Conservation (phyloP, 2,329 filamentous ascomycete species). For the Cladosporium sp. region DNA sequence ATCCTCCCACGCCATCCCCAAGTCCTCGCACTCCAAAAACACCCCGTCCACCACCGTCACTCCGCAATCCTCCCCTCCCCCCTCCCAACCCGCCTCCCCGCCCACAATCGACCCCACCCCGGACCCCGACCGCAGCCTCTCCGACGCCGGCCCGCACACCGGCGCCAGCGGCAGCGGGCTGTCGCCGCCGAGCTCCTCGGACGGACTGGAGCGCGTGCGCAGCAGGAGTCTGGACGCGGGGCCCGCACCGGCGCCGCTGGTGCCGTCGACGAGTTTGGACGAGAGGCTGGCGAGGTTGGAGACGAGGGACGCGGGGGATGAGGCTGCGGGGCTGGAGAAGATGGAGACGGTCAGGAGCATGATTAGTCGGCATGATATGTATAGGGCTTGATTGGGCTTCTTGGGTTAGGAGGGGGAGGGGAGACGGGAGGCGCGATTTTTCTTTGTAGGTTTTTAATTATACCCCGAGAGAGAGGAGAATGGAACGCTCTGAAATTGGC, state of each 20-base stretch:
- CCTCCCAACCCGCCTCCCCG: conserved; percentile 10
- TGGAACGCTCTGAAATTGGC: too few relatives aligned
- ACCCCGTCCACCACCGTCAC: neutral
- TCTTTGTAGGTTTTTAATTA: too few relatives aligned
- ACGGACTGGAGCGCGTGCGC: conserved; percentile 12
- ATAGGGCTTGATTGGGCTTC: neutral
- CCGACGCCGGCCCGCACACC: conserved; percentile 20
- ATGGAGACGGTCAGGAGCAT: conserved; percentile 31
- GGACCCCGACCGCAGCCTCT: conserved; percentile 24
- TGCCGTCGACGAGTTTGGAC: conserved; percentile 1
- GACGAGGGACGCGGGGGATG: conserved; percentile 23
- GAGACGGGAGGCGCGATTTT: neutral
- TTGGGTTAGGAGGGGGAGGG: neutral
- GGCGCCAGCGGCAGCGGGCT: neutral
- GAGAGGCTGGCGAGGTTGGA: conserved; percentile 24
- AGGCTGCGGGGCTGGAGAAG: conserved; percentile 16
- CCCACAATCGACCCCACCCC: conserved; percentile 12
- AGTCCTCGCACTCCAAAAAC: conserved; percentile 11
- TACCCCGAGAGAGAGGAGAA: too few relatives aligned
- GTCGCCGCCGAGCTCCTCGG: neutral
- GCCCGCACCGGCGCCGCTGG: neutral
- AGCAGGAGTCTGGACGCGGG: conserved; percentile 19
- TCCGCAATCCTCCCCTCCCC: neutral
- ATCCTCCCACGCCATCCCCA: conserved; percentile 9
- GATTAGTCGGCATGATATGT: conserved; percentile 39